Evolutionary conservation across 2,329 filamentous ascomycete genomes (phyloP), one percentile per base, ranked within the genome.

Genomic region (Ambrosiella beaveri): DNA sequence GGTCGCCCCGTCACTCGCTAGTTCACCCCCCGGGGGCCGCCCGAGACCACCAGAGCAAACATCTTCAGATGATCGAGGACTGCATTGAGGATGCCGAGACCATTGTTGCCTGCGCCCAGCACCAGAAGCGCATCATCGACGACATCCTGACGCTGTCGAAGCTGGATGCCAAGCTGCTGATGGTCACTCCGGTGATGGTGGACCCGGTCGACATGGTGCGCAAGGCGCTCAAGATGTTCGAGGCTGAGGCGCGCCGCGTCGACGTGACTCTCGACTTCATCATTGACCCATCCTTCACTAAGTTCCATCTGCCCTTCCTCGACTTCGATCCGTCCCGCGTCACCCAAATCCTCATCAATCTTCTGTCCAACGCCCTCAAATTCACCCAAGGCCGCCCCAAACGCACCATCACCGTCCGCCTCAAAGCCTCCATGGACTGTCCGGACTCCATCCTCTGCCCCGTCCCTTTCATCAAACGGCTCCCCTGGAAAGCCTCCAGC

Each of bases 91-190:
- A 84, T 13, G 83, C 85, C 2, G 82, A 89, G 65, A 90, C 84
- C 0, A 90, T 93, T 61, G 78, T 82, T 35, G 76, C 86, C 8
- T 90, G 12, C 91, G 87, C 67, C 84, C 85, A 57, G 86, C 87
- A 88, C 69, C 84, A 90, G 68, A 86, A 86, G 70, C 74, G 81
- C 7, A 85, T 85, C 59, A 80, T 85, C 13, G 80, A 85, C 64
- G 81, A 85, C 62, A 78, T 85, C 50, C 68, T 85, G 17, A 84
- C 81, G 0, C 69, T 85, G 17, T 82, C 79, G 36, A 85, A 88
- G 65, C 74, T 88, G 11, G 85, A 88, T 65, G 85, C 82, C 1
- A 82, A 82, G 53, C 74, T 88, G 51, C 71, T 88, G 1, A 75
- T 83, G 40, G 84, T 88, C 1, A 84, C 84, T 1, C 85, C 84